Base-by-base conservation (phyloP, 306 rosid species). In the Vigna trinervia region DNA sequence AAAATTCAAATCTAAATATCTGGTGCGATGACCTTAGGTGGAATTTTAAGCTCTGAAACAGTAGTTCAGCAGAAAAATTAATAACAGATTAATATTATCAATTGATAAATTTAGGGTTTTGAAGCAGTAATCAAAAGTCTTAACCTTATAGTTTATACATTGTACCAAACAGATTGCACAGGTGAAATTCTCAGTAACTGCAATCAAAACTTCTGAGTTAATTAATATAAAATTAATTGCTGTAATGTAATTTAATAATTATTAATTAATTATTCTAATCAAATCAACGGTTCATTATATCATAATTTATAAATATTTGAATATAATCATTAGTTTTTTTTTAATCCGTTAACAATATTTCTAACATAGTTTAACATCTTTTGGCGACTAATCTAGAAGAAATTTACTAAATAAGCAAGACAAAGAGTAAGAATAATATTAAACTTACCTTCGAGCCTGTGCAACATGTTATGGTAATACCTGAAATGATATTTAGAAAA, bases 111-210 rank as follows among this genome's bases (percentile, higher is more conserved):
- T 19, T 54, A 57, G 20, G 57, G 38, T 50, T 47, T 46, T 54
- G 51, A 43, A 65, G 65, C 22, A 34, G 17, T 15, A 76, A 34
- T 53, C 12, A 77, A 13, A 59, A 71, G 77, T 26, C 23, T 34
- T 65, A 80, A 96, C 99, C 99, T 96, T 87, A 75, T 82, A 92
- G 84, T 94, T 86, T 60, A 85, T 89, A 83, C 98, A 92, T 83
- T 70, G 74, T 32, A 85, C 79, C 89, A 89, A 88, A 85, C 99
- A 96, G 69, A 92, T 81, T 38, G 99, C 88, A 83, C 99, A 96
- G 50, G 86, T 59, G 71, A 96, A 96, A 67, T 96, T 88, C 81
- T 87, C 93, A 3, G 94, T 91, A 63, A 84, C 99, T 96, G 93
- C 84, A 80, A 80, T 71, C 59, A 26, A 26, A 26, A 26, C 28